Base-by-base conservation (phyloP, 495 filamentous ascomycete genomes). In the Lasiosphaeria ovina region DNA sequence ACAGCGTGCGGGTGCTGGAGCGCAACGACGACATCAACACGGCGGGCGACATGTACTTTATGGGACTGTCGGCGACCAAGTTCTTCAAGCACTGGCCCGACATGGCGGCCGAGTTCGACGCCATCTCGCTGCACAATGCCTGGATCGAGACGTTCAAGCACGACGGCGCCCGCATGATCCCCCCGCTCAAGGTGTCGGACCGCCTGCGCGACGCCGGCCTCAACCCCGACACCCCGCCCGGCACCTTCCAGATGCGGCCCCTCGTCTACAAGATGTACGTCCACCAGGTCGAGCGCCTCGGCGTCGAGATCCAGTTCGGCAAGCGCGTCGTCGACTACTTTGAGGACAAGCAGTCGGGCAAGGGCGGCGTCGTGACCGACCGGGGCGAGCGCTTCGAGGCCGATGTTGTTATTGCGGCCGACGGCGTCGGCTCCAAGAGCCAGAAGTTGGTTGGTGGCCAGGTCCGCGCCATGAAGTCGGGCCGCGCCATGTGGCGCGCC, bases 31-130 rank as follows among this genome's bases (percentile, higher is more conserved):
- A 73, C 32, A 74, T 76, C 56, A 76, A 74, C 57, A 75, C 75
- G 3, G 72, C 69, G 16, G 83, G 84, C 14, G 82, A 85, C 66
- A 78, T 79, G 66, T 80, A 82, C 66, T 80, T 79, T 42, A 84
- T 87, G 78, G 75, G 74, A 11, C 71, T 74, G 12, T 75, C 74
- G 4, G 75, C 77, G 1, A 79, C 78, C 32, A 71, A 72, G 16
- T 79, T 82, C 58, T 77, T 87, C 57, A 72, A 75, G 53, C 76
- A 85, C 50, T 86, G 82, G 83, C 84, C 84, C 5, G 79, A 81
- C 33, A 69, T 86, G 66, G 63, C 64, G 8, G 64, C 76, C 38
- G 76, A 84, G 61, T 79, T 80, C 55, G 66, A 78, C 35, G 55
- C 64, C 24, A 76, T 75, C 50, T 80, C 81, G 48, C 70, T 80